Percentiles rank a stretch among this genome's conserved stretches.
These are phyloP conservation scores for Magnolia sinica DNA, from an alignment of 164 flowering plant genomes.

Conservation along the genomic window DNA sequence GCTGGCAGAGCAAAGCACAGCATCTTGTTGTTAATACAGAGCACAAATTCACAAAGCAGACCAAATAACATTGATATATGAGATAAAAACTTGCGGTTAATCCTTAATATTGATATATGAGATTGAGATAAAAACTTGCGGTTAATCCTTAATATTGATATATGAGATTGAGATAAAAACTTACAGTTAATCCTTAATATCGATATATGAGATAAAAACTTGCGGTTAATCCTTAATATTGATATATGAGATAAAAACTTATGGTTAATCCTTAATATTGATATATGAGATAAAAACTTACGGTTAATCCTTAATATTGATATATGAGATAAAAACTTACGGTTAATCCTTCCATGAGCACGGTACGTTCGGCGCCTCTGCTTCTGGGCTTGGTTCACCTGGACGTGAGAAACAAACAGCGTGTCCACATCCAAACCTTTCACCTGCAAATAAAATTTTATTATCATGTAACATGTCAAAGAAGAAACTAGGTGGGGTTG, in stretches of 20 bases:
- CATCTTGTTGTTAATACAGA: not conserved
- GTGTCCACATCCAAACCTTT: constrained; percentile 89
- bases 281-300: constrained; percentile 26
- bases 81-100: constrained; percentile 56
- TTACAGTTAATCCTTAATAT: constrained; percentile 65
- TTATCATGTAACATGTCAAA: no score
- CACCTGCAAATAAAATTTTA: constrained; percentile 32
- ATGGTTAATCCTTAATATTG: constrained; percentile 64
- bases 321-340: constrained; percentile 32
- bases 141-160: constrained; percentile 45
- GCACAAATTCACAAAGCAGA: not conserved
- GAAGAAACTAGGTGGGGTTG: not conserved
- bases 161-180: constrained; percentile 13
- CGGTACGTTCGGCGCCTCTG: constrained; percentile 89
- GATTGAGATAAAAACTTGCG: constrained; percentile 37
- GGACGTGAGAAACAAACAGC: constrained; percentile 69
- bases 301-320: constrained; percentile 59
- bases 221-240: constrained; percentile 65
- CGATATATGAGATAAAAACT: constrained; percentile 13
- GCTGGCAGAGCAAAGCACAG: constrained; percentile 36
- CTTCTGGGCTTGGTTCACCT: constrained; percentile 87
- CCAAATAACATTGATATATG: not conserved
- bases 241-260: constrained; percentile 12
- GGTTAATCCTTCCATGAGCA: constrained; percentile 93
- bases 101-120: constrained; percentile 26